A percentile compares a stretch with the other conserved stretches of the same genome.
Evolutionary conservation across 2,329 filamentous ascomycete species (phyloP).

Genomic region (Curvularia spicifera): DNA sequence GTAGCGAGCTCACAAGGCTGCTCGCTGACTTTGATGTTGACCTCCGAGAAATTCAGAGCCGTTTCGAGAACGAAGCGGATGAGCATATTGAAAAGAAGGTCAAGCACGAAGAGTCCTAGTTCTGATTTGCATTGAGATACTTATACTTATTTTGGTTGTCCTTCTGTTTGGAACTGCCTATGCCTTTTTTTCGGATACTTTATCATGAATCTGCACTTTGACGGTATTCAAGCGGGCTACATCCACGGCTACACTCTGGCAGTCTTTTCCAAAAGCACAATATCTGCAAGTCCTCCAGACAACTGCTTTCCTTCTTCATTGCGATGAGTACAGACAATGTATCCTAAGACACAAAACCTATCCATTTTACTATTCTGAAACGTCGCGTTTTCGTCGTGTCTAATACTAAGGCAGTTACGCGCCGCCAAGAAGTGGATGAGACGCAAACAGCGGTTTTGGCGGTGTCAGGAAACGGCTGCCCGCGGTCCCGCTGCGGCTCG

Average conservation of each 20-base stretch:
- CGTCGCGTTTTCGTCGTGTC: background rate
- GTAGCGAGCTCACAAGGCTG: background rate
- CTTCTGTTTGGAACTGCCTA: background rate
- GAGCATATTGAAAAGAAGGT: background rate
- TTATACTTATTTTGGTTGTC: background rate
- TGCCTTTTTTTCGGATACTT: background rate
- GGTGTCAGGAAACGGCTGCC: slow-evolving; percentile 15
- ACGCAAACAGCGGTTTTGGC: slow-evolving; percentile 18
- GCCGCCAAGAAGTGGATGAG: slow-evolving; percentile 12
- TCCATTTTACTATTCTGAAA: background rate
- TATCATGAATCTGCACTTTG: background rate
- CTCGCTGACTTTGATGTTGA: slow-evolving; percentile 4
- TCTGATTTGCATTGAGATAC: background rate
- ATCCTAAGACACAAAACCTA: background rate
- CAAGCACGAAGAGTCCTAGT: background rate
- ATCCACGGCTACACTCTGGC: background rate
- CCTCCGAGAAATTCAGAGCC: background rate
- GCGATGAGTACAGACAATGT: too few relatives aligned
- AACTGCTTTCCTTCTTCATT: background rate
- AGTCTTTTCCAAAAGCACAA: background rate
- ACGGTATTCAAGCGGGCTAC: background rate
- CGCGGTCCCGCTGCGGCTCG: slow-evolving; percentile 9
- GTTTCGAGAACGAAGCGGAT: background rate
- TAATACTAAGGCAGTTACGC: slow-evolving; percentile 1
- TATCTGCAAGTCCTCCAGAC: background rate